Base-by-base conservation (phyloP, 306 rosid species). In the Corylus americana region DNA sequence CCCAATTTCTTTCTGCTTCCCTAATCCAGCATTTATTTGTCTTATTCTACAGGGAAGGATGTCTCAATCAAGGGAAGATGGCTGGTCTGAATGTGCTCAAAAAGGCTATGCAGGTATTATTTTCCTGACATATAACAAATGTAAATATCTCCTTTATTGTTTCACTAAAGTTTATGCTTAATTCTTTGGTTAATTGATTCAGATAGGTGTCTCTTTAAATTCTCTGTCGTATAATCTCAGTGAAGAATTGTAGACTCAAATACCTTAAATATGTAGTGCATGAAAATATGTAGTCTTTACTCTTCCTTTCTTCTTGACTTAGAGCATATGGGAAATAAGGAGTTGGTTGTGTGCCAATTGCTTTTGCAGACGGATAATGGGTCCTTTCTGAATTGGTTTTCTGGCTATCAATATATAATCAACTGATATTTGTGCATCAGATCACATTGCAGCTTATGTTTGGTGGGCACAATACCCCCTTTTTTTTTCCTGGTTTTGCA, bases 81-180 rank as follows among this genome's bases (percentile, higher is more conserved):
- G 53, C 63, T 79, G 76, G 84, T 93, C 97, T 5, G 97, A 93
- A 47, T 95, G 99, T 69, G 97, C 96, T 79, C 88, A 78, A 82
- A 74, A 80, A 18, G 98, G 99, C 70, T 90, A 93, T 79, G 96
- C 96, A 76, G 98, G 99, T 95, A 90, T 63, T 39, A 61, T 18
- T 70, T 18, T 82, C 66, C n/a, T 67, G 55, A 71, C 57, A 7
- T 63, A 31, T 78, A 45, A 44, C 27, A 37, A 74, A 22, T 64
- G 37, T 25, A 11, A 27, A 42, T 58, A 7, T 35, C 31, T 62
- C 7, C 70, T 68, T n/a, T 72, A 61, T 42, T n/a, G 31, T 20
- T 70, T 64, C 25, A 45, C 55, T 64, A 55, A 1, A 78, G 54
- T 27, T 63, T 31, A 13, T 76, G 29, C 27, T 50, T 31, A n/a